Base-by-base conservation (phyloP, 768 basidiomycete species). In the Lepiota subincarnata region DNA sequence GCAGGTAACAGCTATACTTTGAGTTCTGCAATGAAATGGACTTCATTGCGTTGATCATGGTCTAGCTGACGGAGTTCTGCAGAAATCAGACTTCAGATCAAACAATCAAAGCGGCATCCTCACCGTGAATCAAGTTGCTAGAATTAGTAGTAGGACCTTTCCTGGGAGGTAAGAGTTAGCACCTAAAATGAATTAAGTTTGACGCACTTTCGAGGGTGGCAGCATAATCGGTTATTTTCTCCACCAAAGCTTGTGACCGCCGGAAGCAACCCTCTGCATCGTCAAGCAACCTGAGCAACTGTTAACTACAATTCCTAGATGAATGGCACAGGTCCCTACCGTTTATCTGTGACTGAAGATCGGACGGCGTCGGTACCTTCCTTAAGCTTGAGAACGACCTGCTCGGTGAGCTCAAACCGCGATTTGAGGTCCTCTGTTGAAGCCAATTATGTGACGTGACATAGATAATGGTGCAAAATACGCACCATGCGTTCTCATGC, bases 1-100 rank as follows among this genome's bases (percentile, higher is more conserved):
- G 1, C 43, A 48, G 31, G 16, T 34, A n/a, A 31, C 34, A 24
- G 59, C 57, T 40, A 14, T 64, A 84, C 83, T 72, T 84, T 85
- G 36, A 77, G 66, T 46, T 79, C 72, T 0, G 78, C 74, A 16
- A 86, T 77, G 38, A 75, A 69, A 48, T 76, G 77, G 6, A 89
- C 69, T 63, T 89, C 86, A 48, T 74, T 70, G 22, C 88, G 79
- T 22, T 89, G 75, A 24, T 71, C 63, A n/a, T 68, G 68, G 59
- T 92, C 89, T 7, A 80, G 70, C 51, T 82, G 81, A 35, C 78
- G 78, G 38, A 90, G 75, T 45, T 89, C 88, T 87, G 60, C 28
- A 18, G 10, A 37, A 40, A 14, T 26, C 40, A 50, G 39, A 8
- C 31, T 13, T 39, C 20, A 16, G 24, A 26, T 13, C 4, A 16